Conservation (phyloP, 139 green algal species). For the Tetradesmus lagerheimii region DNA sequence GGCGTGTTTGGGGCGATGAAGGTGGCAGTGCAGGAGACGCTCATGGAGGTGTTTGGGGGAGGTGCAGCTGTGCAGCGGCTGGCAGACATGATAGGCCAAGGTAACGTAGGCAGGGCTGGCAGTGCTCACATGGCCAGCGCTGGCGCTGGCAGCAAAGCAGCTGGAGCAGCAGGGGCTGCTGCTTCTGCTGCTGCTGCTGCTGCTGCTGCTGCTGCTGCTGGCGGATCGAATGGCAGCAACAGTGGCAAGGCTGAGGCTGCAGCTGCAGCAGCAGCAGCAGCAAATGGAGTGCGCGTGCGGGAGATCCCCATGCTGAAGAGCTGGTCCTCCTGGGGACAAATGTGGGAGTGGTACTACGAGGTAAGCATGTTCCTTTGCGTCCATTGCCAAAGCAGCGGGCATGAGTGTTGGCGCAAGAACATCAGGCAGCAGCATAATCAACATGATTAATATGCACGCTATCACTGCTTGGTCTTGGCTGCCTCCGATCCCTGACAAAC, state of each 20-base stretch:
- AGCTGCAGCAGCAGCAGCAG: too few relatives aligned
- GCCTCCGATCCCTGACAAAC: background rate
- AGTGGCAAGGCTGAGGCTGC: background rate
- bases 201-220: conserved; percentile 9
- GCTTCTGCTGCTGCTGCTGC: background rate
- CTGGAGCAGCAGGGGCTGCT: too few relatives aligned
- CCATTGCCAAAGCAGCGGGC: background rate
- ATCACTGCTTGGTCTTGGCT: too few relatives aligned
- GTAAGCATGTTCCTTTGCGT: background rate
- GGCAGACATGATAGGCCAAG: background rate
- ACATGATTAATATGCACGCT: background rate
- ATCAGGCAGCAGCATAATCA: background rate
- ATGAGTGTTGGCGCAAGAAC: background rate
- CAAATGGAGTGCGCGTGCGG: background rate
- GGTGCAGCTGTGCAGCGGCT: background rate
- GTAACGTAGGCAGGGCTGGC: background rate
- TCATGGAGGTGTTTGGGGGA: background rate
- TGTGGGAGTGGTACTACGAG: background rate
- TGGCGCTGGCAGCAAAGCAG: background rate
- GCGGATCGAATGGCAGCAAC: background rate
- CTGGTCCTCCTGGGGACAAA: background rate
- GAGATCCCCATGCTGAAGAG: background rate
- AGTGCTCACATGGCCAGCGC: background rate
- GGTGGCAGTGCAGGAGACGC: background rate
- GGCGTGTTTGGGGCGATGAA: background rate